Base-by-base conservation (phyloP, 2,329 filamentous ascomycete species). In the Sarocladium strictum region DNA sequence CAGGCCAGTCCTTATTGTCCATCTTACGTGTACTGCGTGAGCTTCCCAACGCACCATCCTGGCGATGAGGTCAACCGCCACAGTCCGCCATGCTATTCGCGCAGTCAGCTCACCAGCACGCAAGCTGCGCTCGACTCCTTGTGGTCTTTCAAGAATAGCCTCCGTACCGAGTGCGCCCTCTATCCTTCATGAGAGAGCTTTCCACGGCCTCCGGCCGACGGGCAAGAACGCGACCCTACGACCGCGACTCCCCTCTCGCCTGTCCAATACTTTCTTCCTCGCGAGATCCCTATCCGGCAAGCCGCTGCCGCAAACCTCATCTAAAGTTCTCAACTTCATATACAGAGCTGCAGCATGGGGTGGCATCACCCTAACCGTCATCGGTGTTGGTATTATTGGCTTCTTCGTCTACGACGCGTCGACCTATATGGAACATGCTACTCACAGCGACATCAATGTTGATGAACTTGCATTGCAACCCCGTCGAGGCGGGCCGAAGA, bases 371-470 rank as follows among this genome's bases (percentile, higher is more conserved):
- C 78, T 94, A 35, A 76, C 86, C 7, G 78, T 93, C 52, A 68
- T 89, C 54, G 85, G 87, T 32, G 73, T 79, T 3, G 77, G 88
- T 5, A 78, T 97, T 6, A 71, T 91, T 19, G 87, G 78, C 50
- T 97, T 99, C 77, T 99, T 99, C 72, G 62, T 94, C 62, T 99
- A 96, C 73, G 94, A 99, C 74, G 87, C 92, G 10, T 87, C 84
- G 49, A 99, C 94, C 14, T 99, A 99, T 74, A 85, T 83, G 56
- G 87, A 91, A 59, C 77, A 86, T 47, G 73, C 81, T 2, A 81
- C 78, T 6, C 77, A 79, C 24, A 75, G 76, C 59, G 92, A 97
- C 62, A 84, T 96, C 56, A 80, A 86, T 51, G 87, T 99, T n/a
- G 92, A 92, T 1, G 81, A 90, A 62, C 73, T 90, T 33, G 94